Evolutionary conservation across 2,329 filamentous ascomycete genomes (phyloP).

Genomic region (Shiraia sp.): DNA sequence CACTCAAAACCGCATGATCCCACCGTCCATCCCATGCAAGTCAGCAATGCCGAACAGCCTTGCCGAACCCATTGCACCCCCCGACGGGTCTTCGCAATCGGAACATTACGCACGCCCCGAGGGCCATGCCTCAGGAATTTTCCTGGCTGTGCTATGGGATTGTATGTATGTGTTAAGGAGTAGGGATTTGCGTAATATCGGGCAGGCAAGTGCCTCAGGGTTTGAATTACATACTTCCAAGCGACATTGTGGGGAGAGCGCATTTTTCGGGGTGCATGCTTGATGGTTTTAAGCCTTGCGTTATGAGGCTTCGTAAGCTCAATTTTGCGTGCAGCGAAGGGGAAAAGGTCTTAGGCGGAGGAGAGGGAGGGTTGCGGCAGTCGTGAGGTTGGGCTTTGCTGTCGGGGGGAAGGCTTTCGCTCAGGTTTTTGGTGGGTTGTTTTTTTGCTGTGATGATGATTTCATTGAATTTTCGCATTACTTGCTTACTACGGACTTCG

Average conservation of each 20-base stretch:
- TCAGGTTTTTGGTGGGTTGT: background rate
- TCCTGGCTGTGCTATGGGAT: too few relatives aligned
- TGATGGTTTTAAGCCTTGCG: conserved; percentile 8
- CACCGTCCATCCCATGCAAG: too few relatives aligned
- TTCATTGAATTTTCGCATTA: background rate
- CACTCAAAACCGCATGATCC: background rate
- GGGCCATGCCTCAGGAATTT: too few relatives aligned
- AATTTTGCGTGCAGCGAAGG: too few relatives aligned
- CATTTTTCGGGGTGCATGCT: conserved; percentile 22
- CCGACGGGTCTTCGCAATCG: too few relatives aligned
- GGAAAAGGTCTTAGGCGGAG: too few relatives aligned
- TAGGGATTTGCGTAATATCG: background rate
- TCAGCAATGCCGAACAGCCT: too few relatives aligned
- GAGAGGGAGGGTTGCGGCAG: too few relatives aligned
- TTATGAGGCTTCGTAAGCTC: conserved; percentile 25
- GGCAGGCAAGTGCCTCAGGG: background rate
- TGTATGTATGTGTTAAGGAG: too few relatives aligned
- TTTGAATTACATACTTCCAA: conserved; percentile 8
- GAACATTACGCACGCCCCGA: too few relatives aligned
- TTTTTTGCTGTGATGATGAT: background rate
- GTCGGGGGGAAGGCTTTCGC: background rate
- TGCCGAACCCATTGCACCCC: too few relatives aligned
- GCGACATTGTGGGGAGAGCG: conserved; percentile 25
- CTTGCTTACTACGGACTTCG: background rate
- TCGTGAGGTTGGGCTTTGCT: background rate